A percentile compares a stretch with the other conserved stretches of the same genome.
These are phyloP conservation scores for Reticulascus tulasneorum DNA, from an alignment of 2,329 filamentous ascomycete genomes.

Conservation along the genomic window DNA sequence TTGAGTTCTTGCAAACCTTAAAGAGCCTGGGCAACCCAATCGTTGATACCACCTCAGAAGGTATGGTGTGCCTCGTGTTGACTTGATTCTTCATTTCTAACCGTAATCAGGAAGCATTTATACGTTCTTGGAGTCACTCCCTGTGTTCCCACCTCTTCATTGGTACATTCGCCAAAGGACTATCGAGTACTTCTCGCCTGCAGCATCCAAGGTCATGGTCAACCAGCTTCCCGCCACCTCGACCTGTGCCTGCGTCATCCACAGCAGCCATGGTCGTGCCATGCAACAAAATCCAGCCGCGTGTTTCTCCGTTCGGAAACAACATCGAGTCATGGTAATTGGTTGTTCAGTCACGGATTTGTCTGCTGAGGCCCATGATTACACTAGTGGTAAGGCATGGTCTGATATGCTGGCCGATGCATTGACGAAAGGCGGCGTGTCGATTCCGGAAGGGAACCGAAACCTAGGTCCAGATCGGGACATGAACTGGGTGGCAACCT, in stretches of 20 bases:
- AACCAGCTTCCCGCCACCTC: background rate
- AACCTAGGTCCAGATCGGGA: conserved; percentile 9
- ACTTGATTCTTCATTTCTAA: too few species aligned
- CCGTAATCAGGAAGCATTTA: background rate
- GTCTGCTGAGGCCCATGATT: conserved; percentile 20
- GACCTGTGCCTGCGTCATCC: conserved; percentile 3
- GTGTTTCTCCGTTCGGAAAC: conserved; percentile 25
- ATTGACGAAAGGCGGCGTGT: conserved; percentile 25
- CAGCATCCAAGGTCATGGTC: background rate
- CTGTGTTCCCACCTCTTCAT: background rate
- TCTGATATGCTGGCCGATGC: conserved; percentile 20
- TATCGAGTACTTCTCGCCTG: conserved; percentile 1
- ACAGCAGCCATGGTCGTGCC: conserved; percentile 5
- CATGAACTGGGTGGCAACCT: conserved; percentile 23
- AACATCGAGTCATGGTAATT: conserved; percentile 21
- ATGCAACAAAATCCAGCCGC: conserved; percentile 2
- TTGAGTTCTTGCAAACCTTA: conserved; percentile 6
- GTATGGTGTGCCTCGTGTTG: background rate
- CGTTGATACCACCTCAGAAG: conserved; percentile 4
- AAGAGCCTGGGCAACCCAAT: conserved; percentile 6
- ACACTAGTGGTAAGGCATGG: conserved; percentile 15
- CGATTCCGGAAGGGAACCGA: conserved; percentile 20
- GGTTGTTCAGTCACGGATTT: conserved; percentile 18
- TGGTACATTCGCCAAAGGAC: conserved; percentile 2
- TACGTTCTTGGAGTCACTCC: conserved; percentile 2